phyloP scores from a whole-genome alignment of 176 grass and related monocot genomes.

The Stipa capillata region DNA sequence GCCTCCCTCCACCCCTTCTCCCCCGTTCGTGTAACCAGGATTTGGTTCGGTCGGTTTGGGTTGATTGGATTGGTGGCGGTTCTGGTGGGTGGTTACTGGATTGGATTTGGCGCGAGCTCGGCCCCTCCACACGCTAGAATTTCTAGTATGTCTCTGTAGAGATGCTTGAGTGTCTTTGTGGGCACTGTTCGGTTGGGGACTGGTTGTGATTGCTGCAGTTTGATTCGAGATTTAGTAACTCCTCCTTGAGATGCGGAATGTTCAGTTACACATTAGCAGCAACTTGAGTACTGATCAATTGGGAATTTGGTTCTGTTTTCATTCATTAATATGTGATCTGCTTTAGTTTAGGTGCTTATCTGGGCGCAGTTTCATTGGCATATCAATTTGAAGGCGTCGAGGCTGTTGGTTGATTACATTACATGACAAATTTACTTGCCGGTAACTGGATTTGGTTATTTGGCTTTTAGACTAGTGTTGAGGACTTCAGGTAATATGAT shows the following conservation, averaged over 20 bases:
- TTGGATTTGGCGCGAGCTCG: constrained; percentile 11
- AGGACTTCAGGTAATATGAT: background rate
- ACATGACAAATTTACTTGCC: background rate
- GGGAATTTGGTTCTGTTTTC: background rate
- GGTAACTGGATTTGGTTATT: background rate
- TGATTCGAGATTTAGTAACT: background rate
- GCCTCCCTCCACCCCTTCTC: background rate
- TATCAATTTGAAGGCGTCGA: background rate
- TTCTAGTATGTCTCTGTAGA: background rate
- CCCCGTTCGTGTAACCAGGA: background rate
- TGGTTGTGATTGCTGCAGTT: background rate
- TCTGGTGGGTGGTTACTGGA: background rate
- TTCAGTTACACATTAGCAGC: background rate
- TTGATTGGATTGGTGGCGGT: background rate
- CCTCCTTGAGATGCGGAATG: background rate
- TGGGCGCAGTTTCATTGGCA: background rate
- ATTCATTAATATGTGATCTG: background rate
- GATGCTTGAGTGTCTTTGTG: background rate
- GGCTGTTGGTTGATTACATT: background rate
- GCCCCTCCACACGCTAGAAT: background rate
- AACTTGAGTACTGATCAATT: background rate
- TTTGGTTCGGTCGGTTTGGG: background rate
- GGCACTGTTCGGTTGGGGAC: constrained; percentile 12
- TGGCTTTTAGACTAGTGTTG: background rate
- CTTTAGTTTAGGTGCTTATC: background rate